These are phyloP conservation scores for Yueomyces sinensis DNA, from an alignment of 805 yeast species.

Conservation along the genomic window DNA sequence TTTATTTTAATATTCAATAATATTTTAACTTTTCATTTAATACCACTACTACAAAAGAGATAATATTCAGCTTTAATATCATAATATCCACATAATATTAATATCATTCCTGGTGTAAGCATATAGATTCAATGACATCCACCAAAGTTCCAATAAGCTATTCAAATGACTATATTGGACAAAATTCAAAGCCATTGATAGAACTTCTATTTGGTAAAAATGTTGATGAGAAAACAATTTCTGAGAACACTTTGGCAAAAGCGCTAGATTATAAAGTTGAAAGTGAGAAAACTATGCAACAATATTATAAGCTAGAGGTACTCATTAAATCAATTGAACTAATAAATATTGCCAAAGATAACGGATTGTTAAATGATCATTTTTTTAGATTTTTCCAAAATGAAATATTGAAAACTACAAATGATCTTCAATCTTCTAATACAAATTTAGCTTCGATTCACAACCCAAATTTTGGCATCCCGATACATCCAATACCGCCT, in stretches of 20 bases:
- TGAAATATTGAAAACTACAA: background rate
- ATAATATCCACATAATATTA: too few relatives aligned
- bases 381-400: slow-evolving; percentile 44
- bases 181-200: slow-evolving; percentile 6
- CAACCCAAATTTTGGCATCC: background rate
- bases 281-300: slow-evolving; percentile 77
- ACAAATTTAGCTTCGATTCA: background rate
- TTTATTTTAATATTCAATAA: too few relatives aligned
- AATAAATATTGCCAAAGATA: slow-evolving; percentile 42
- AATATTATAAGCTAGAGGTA: slow-evolving; percentile 59
- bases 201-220: slow-evolving; percentile 38
- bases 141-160: background rate
- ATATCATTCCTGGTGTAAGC: too few relatives aligned
- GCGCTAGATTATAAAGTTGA: slow-evolving; percentile 51
- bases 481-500: too few relatives aligned
- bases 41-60: too few relatives aligned
- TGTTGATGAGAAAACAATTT: slow-evolving; percentile 37
- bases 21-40: too few relatives aligned
- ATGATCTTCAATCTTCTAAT: background rate
- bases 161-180: background rate
- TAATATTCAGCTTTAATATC: too few relatives aligned
- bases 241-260: slow-evolving; percentile 43
- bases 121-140: too few relatives aligned
- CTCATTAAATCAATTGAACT: slow-evolving; percentile 48
- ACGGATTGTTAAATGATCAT: slow-evolving; percentile 50